Base-by-base conservation (phyloP, 192 early-diverging fungal genomes). In the Chytriomyces hyalinus region DNA sequence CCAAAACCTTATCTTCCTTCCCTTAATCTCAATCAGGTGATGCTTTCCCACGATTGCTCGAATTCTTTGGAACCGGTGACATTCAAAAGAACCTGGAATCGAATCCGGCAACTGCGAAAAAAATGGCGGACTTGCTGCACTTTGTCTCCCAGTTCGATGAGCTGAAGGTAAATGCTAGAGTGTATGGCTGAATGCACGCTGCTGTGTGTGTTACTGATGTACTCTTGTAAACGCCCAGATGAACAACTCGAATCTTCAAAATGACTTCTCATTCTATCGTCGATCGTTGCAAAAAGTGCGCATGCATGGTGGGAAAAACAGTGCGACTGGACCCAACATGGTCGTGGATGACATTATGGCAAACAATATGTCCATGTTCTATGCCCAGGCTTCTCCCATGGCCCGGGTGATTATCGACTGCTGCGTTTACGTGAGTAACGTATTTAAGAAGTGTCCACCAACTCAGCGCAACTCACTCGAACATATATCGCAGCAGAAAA, bases 231-330 rank as follows among this genome's bases (percentile, higher is more conserved):
- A 26, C 57, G 26, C 64, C 5, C 77, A 91, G 92, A 93, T 94
- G 91, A 84, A 81, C 75, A 93, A 90, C 53, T 89, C 92, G 15
- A 90, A 91, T 77, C 89, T 98, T 73, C 97, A 99, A 81, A 99
- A 99, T 83, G 97, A 99, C 76, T 96, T 99, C 80, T 96, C 96
- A 51, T 99, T 95, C 80, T 99, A 99, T 76, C 93, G 96, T 51
- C 88, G 97, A 65, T 94, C 95, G 63, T 83, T 96, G 36, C 89
- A 90, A 47, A 91, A 94, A 53, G 94, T 94, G 76, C 86, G 91
- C 65, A 89, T 90, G 76, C 80, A 84, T 69, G 73, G 73, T 47
- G 24, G 46, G 17, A 22, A 51, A 49, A 10, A 22, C 45, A 13
- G 15, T 0, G 49, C 28, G 6, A 88, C 93, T 73, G 49, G 45